Conservation (phyloP, 2,329 filamentous ascomycete genomes). For the Nemania abortiva region DNA sequence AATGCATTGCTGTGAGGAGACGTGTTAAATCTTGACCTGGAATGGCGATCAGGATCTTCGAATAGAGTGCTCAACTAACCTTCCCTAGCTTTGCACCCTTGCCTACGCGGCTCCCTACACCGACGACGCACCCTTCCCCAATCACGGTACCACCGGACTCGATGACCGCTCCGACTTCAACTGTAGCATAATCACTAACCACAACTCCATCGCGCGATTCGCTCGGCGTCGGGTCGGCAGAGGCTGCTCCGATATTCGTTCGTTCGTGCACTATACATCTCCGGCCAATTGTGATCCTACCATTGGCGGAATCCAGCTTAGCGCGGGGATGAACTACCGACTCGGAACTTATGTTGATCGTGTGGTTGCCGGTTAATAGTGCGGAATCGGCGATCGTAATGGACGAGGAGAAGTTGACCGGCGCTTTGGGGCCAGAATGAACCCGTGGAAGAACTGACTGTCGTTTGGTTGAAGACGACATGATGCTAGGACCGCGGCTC, state of each 20-base stretch:
- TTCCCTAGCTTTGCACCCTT: slow-evolving; percentile 72
- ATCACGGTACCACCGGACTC: slow-evolving; percentile 72
- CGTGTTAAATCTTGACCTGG: slow-evolving; percentile 9
- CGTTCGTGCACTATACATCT: slow-evolving; percentile 85
- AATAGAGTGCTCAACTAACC: slow-evolving; percentile 55
- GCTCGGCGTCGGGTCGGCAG: slow-evolving; percentile 48
- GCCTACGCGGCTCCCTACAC: slow-evolving; percentile 70
- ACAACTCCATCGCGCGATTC: slow-evolving; percentile 62
- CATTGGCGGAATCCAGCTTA: slow-evolving; percentile 80
- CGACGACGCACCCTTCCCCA: slow-evolving; percentile 70
- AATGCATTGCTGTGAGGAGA: slow-evolving; percentile 71
- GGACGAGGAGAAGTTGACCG: slow-evolving; percentile 70
- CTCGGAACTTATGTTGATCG: slow-evolving; percentile 81
- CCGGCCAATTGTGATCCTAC: slow-evolving; percentile 83
- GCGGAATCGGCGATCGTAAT: slow-evolving; percentile 73
- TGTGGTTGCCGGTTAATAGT: slow-evolving; percentile 76
- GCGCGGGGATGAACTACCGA: slow-evolving; percentile 88
- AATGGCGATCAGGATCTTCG: not conserved
- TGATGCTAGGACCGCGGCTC: slow-evolving; percentile 38
- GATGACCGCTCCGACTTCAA: slow-evolving; percentile 71
- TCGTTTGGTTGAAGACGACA: slow-evolving; percentile 64
- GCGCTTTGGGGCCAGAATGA: slow-evolving; percentile 69
- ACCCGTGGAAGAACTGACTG: slow-evolving; percentile 68
- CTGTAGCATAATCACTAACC: slow-evolving; percentile 70
- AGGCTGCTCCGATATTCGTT: slow-evolving; percentile 64